Percentiles rank a stretch among this genome's conserved stretches.
Conservation (phyloP, 2,329 filamentous ascomycete species). For the Ilyonectria robusta region DNA sequence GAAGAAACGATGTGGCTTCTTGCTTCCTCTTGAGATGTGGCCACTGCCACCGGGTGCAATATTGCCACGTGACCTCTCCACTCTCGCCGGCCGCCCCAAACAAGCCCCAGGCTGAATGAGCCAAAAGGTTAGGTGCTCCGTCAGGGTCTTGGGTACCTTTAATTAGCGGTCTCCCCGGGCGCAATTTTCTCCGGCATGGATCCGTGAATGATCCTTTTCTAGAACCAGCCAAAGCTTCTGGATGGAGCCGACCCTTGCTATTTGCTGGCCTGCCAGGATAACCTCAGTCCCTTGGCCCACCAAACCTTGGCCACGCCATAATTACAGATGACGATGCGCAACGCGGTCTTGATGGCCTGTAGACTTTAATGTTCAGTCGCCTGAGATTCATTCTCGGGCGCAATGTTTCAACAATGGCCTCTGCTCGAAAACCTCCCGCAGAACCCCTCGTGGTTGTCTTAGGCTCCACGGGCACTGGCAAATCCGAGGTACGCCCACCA, state of each 20-base stretch:
- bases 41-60: neutral
- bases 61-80: neutral
- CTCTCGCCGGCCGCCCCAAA: neutral
- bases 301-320: neutral
- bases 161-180: too few relatives aligned
- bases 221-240: slow-evolving; percentile 13
- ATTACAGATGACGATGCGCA: slow-evolving; percentile 9
- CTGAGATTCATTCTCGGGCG: slow-evolving; percentile 46
- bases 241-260: neutral
- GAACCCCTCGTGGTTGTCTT: slow-evolving; percentile 84
- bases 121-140: too few relatives aligned
- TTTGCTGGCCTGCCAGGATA: slow-evolving; percentile 4
- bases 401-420: slow-evolving; percentile 58
- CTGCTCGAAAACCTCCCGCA: slow-evolving; percentile 53
- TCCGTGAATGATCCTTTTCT: neutral
- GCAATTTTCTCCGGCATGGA: neutral
- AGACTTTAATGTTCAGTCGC: slow-evolving; percentile 47
- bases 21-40: neutral
- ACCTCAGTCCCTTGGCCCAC: neutral
- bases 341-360: slow-evolving; percentile 30
- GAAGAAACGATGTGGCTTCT: slow-evolving; percentile 61
- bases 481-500: slow-evolving; percentile 79
- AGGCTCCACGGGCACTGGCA: slow-evolving; percentile 93
- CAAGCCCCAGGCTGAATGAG: neutral
- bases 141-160: neutral